These are phyloP conservation scores for Ogataea haglerorum DNA, from an alignment of 805 yeast genomes.

Conservation along the genomic window DNA sequence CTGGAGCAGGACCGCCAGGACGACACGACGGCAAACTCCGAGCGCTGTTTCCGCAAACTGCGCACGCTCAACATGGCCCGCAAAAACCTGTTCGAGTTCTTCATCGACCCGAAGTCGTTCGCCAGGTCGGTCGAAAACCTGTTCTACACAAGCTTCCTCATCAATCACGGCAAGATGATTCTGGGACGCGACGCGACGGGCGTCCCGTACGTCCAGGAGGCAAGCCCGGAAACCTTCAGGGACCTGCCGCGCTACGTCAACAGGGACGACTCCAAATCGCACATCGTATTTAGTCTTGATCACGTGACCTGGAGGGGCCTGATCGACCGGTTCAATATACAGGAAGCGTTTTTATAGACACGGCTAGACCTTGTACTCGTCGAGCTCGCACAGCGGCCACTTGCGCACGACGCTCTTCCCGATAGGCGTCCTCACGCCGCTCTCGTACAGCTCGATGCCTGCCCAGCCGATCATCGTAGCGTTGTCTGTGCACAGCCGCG, in stretches of 20 bases:
- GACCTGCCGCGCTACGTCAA: conserved; percentile 18
- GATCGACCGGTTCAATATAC: conserved; percentile 52
- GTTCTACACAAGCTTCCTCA: conserved; percentile 76
- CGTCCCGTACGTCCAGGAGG: conserved; percentile 31
- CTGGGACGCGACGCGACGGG: conserved; percentile 51
- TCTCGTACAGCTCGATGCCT: conserved; percentile 81
- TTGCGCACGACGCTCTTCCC: conserved; percentile 63
- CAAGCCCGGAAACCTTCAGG: conserved; percentile 22
- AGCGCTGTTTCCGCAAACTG: conserved; percentile 40
- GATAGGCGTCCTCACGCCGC: conserved; percentile 47
- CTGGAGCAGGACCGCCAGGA: conserved; percentile 47
- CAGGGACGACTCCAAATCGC: conserved; percentile 39
- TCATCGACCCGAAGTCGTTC: conserved; percentile 74
- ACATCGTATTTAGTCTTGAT: conserved; percentile 72
- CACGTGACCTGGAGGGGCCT: conserved; percentile 61
- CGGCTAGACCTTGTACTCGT: conserved; percentile 18
- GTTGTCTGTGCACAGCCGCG: conserved; percentile 83
- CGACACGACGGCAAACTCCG: conserved; percentile 61
- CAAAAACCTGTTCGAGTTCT: conserved; percentile 60
- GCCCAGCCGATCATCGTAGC: conserved; percentile 98
- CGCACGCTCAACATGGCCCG: conserved; percentile 34
- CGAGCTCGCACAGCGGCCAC: conserved; percentile 72
- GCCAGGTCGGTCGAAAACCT: conserved; percentile 79
- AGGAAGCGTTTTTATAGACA: conserved; percentile 40
- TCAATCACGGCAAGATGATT: conserved; percentile 64